Conservation (phyloP, 441 rosid genomes). For the Bocquillonia castaneifolia region DNA sequence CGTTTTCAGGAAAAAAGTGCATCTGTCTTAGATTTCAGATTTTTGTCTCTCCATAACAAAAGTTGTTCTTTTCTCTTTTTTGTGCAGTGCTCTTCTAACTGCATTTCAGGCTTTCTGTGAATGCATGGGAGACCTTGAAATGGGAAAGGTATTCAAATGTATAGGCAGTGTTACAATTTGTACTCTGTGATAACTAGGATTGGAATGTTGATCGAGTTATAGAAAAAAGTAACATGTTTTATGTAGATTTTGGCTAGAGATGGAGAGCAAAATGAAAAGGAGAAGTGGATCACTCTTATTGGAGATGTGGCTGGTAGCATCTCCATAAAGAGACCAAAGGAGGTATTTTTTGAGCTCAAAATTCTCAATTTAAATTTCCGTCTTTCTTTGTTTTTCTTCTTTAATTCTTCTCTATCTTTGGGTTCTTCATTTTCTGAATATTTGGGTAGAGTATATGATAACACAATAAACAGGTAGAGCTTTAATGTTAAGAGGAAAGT, state of each 20-base stretch:
- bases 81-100: constrained; percentile 78
- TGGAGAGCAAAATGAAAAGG: constrained; percentile 81
- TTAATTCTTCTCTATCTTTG: neutral
- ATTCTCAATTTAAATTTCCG: neutral
- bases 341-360: constrained; percentile 39
- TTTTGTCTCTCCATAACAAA: neutral
- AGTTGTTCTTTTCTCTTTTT: constrained; percentile 14
- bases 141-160: constrained; percentile 80
- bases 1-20: constrained; percentile 14
- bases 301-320: constrained; percentile 87
- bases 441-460: neutral
- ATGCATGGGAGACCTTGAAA: constrained; percentile 98
- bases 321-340: constrained; percentile 98
- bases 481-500: neutral
- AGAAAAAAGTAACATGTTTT: constrained; percentile 10
- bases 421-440: neutral
- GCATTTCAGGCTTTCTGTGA: constrained; percentile 98
- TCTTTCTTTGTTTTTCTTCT: neutral
- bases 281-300: constrained; percentile 90
- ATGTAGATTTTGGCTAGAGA: constrained; percentile 85
- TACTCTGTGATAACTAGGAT: neutral
- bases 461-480: neutral
- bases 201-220: constrained; percentile 18
- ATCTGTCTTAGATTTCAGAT: constrained; percentile 4
- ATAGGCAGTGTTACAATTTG: constrained; percentile 1